Conservation (phyloP, 2,329 filamentous ascomycete genomes). For the Neofusicoccum sp. region DNA sequence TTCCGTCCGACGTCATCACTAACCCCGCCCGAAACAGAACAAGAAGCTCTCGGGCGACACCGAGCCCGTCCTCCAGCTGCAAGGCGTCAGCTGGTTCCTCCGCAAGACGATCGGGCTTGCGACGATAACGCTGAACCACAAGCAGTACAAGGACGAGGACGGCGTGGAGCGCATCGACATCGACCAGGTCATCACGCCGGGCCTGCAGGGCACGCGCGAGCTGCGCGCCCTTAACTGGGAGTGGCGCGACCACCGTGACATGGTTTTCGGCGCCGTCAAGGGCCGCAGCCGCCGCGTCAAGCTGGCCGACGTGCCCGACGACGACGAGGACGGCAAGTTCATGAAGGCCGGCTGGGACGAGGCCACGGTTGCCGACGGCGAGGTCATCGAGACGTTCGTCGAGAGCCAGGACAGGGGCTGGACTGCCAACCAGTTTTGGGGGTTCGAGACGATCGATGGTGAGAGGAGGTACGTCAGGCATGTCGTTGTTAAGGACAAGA, state of each 20-base stretch:
- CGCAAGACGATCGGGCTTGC: conserved; percentile 71
- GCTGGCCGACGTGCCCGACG: conserved; percentile 21
- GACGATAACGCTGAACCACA: conserved; percentile 64
- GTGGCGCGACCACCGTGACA: conserved; percentile 68
- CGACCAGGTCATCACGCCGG: conserved; percentile 64
- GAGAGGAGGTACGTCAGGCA: conserved; percentile 33
- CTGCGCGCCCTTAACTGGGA: conserved; percentile 56
- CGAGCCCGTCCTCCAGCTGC: conserved; percentile 66
- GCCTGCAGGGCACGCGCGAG: conserved; percentile 65
- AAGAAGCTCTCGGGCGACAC: conserved; percentile 67
- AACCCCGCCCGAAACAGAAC: conserved; percentile 56
- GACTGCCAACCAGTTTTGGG: conserved; percentile 35
- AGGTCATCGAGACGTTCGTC: conserved; percentile 31
- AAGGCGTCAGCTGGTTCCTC: conserved; percentile 58
- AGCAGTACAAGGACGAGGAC: conserved; percentile 43
- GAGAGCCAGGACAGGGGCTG: conserved; percentile 36
- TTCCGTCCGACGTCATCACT: no score
- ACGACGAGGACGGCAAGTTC: neutral
- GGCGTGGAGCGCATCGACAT: conserved; percentile 57
- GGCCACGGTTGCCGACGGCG: conserved; percentile 26
- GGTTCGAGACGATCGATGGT: conserved; percentile 31
- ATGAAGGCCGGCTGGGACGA: conserved; percentile 27
- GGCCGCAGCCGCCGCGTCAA: conserved; percentile 57
- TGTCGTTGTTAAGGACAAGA: conserved; percentile 34
- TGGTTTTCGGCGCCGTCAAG: conserved; percentile 72